Base-by-base conservation (phyloP, 2,329 filamentous ascomycete species). In the Tolypocladium ophioglossoides region DNA sequence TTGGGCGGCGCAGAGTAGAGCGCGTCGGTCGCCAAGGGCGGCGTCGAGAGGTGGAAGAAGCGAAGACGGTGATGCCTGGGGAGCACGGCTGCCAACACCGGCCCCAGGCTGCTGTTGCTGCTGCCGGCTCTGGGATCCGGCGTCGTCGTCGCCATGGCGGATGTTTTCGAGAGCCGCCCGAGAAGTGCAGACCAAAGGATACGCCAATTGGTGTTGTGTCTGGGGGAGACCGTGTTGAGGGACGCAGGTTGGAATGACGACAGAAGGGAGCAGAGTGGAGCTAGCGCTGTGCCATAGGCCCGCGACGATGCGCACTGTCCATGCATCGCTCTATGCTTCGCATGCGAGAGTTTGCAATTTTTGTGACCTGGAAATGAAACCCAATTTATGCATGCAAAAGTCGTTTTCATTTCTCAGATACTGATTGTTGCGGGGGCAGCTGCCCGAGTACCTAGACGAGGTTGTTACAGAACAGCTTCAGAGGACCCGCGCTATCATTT, bases 11-110 rank as follows among this genome's bases (percentile, higher is more conserved):
- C 80, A 38, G 88, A 85, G 72, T 87, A 96, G 46, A 99, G 81
- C 18, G 92, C 80, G 10, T 84, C 79, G 58, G 84, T 86, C 66
- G 78, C 78, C 37, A 83, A 85, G 6, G 92, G 89, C 16, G 88
- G 87, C 6, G 91, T 95, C 27, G 90, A 95, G 61, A 96, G 74
- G 73, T 99, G 92, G 69, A 95, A 86, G 63, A 92, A 78, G 59
- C 78, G 84, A 67, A 95, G 87, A 16, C 64, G 71, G 64, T 69
- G 66, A 58, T 71, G 75, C 56, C 77, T 74, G 11, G 83, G 83
- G 11, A 86, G 75, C 12, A 77, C 73, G 2, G 69, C 63, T 8
- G 77, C 74, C 12, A 83, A 71, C 54, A 53, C 54, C 22, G 55
- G 24, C 39, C 55, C 56, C 44, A 65, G 56, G 46, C 39, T 35